Percentiles rank a stretch among this genome's conserved stretches.
Evolutionary conservation across 2,329 filamentous ascomycete genomes (phyloP).

Genomic region (Diaporthe ampelina): DNA sequence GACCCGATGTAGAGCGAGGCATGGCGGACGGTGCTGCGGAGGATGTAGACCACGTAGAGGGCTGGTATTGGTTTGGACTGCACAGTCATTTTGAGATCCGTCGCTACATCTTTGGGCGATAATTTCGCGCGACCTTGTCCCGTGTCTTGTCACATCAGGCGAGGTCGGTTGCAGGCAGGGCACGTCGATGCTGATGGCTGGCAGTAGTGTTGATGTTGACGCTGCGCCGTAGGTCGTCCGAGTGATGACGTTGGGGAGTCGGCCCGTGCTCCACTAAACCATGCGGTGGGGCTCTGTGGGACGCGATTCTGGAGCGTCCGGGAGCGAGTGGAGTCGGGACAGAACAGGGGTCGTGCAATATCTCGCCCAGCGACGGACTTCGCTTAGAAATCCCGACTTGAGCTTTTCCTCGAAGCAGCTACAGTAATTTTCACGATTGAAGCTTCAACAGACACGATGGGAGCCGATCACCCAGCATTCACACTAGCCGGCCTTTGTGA

Average conservation of each 20-base stretch:
- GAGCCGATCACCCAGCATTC: conserved; percentile 57
- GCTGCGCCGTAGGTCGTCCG: conserved; percentile 12
- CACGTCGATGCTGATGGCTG: neutral
- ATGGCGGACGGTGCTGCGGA: conserved; percentile 83
- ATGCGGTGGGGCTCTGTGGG: neutral
- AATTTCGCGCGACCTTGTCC: neutral
- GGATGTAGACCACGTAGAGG: conserved; percentile 93
- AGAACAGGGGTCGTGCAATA: conserved; percentile 6
- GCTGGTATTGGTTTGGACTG: conserved; percentile 78
- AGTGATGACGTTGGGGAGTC: conserved; percentile 29
- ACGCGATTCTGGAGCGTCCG: neutral
- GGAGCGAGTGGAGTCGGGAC: neutral
- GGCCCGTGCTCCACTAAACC: conserved; percentile 25
- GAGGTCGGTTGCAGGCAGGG: neutral
- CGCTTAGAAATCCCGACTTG: conserved; percentile 4
- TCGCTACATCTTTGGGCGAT: conserved; percentile 28
- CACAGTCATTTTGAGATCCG: conserved; percentile 55
- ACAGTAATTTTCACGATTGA: neutral
- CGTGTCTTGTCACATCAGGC: neutral
- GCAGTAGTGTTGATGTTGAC: conserved; percentile 31
- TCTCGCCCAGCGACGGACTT: neutral
- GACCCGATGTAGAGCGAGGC: conserved; percentile 88
- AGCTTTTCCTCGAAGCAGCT: neutral
- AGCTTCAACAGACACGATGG: conserved; percentile 26
- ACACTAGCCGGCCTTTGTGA: conserved; percentile 56